phyloP scores from a whole-genome alignment of 2,329 filamentous ascomycete species.

The Neonectria punicea region DNA sequence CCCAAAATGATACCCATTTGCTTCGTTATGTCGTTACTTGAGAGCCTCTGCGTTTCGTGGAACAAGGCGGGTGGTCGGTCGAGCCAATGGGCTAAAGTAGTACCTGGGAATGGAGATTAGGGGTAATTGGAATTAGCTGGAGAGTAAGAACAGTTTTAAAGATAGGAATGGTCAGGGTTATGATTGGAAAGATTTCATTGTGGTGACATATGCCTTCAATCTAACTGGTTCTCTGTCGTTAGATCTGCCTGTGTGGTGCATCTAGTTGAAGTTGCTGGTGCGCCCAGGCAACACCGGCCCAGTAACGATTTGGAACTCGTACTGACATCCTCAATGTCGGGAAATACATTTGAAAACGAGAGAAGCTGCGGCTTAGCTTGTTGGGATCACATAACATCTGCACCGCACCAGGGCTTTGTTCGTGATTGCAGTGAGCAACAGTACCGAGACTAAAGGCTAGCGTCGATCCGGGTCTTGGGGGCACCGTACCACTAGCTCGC shows the following conservation, averaged over 20 bases:
- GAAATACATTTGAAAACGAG: background rate
- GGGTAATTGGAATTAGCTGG: no score
- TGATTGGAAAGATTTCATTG: no score
- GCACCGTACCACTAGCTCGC: slow-evolving; percentile 1
- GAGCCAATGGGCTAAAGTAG: background rate
- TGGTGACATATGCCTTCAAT: no score
- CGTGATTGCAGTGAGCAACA: slow-evolving; percentile 2
- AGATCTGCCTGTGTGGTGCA: no score
- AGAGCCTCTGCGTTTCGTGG: background rate
- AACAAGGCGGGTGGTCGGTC: background rate
- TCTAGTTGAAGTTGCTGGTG: no score
- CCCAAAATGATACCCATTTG: background rate
- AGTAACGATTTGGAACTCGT: no score
- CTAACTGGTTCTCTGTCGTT: no score
- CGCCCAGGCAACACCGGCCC: no score
- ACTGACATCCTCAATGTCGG: background rate
- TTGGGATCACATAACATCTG: slow-evolving; percentile 9
- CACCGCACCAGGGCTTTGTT: background rate
- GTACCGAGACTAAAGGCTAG: slow-evolving; percentile 15
- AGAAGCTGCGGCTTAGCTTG: background rate
- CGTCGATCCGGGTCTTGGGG: slow-evolving; percentile 7
- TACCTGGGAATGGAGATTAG: no score
- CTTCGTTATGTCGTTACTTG: background rate
- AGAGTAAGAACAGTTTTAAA: no score
- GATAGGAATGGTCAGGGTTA: no score